Conservation (phyloP, 257 asterid species). For the Jaltomata sinuosa region DNA sequence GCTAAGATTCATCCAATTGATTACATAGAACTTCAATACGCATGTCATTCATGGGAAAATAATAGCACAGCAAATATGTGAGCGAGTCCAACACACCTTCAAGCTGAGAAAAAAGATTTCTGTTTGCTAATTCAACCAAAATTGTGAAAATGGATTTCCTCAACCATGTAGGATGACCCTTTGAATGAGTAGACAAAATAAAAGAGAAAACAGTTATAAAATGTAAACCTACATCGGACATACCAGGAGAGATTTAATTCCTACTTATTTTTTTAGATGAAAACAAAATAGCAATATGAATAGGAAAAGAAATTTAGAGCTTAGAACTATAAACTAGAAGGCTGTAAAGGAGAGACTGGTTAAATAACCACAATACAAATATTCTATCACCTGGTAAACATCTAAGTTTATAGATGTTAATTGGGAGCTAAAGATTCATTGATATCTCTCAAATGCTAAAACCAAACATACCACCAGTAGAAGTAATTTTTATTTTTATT, state of each 20-base stretch:
- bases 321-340: background rate
- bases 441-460: background rate
- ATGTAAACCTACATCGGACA: background rate
- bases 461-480: background rate
- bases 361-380: background rate
- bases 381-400: background rate
- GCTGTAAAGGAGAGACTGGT: background rate
- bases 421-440: background rate
- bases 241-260: background rate
- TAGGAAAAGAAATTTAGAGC: background rate
- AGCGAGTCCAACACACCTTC: background rate
- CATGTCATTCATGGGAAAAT: background rate
- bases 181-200: background rate
- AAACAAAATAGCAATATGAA: background rate
- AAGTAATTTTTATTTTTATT: too few species aligned
- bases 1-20: background rate
- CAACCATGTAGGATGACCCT: background rate
- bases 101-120: background rate
- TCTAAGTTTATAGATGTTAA: background rate
- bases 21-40: background rate
- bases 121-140: background rate
- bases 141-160: background rate
- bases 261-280: background rate
- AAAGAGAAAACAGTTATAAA: background rate
- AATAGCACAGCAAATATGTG: background rate